These are phyloP conservation scores for Fusarium sp. DNA, from an alignment of 2,329 filamentous ascomycete species.

Conservation along the genomic window DNA sequence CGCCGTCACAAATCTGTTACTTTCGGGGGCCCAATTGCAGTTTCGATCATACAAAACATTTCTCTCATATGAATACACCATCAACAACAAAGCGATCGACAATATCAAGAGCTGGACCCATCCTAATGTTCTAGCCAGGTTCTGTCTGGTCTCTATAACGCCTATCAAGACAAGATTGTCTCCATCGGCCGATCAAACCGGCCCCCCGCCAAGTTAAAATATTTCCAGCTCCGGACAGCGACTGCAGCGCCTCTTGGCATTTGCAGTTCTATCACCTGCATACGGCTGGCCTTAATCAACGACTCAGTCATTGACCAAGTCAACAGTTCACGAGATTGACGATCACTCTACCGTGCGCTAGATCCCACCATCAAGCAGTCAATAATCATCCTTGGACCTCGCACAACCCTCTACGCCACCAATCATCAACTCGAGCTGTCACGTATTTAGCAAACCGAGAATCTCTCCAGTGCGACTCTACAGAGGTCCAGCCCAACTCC, in stretches of 20 bases:
- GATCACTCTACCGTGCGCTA: not conserved
- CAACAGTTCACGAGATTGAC: constrained; percentile 5
- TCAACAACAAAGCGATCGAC: constrained; percentile 24
- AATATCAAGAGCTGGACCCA: constrained; percentile 16
- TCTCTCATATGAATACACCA: not conserved
- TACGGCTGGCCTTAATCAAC: not conserved
- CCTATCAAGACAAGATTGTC: constrained; percentile 8
- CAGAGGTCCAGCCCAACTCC: constrained; percentile 21
- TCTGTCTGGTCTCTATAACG: constrained; percentile 7
- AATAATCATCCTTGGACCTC: constrained; percentile 1
- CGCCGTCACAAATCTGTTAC: not conserved
- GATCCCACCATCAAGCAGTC: constrained; percentile 2
- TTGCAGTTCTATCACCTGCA: not conserved
- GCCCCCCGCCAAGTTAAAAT: constrained; percentile 30
- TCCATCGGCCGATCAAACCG: constrained; percentile 43
- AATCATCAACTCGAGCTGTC: constrained; percentile 19
- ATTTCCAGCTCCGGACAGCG: constrained; percentile 26
- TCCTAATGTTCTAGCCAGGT: constrained; percentile 23
- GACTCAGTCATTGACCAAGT: constrained; percentile 13
- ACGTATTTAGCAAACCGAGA: constrained; percentile 17
- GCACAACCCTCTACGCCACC: constrained; percentile 4
- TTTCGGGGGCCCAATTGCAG: not conserved
- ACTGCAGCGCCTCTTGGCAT: constrained; percentile 23
- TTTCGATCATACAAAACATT: not conserved
- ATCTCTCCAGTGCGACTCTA: not conserved